Evolutionary conservation across 257 asterid genomes (phyloP).

Genomic region (Paulownia fortunei): DNA sequence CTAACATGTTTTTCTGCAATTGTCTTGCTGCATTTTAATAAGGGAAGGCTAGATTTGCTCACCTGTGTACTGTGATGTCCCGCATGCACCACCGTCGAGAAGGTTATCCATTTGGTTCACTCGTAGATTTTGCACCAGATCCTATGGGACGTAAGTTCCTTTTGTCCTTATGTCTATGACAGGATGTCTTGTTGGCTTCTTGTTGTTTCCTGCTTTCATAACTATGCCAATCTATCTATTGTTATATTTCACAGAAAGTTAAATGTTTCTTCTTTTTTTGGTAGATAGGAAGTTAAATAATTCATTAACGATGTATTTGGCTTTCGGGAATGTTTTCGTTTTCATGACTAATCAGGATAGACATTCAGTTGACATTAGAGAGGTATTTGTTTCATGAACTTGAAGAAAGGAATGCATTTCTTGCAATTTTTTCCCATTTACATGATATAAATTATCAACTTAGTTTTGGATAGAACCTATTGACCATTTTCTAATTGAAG

Average conservation of each 20-base stretch:
- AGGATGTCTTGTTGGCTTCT: background rate
- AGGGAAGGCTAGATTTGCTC: slow-evolving; percentile 97
- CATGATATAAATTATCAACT: background rate
- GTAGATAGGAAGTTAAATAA: background rate
- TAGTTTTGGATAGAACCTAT: background rate
- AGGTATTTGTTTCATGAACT: no score
- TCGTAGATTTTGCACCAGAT: slow-evolving; percentile 96
- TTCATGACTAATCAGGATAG: background rate
- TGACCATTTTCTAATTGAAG: background rate
- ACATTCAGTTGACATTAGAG: background rate
- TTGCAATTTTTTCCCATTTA: background rate
- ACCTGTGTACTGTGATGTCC: slow-evolving; percentile 93
- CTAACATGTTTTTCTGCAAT: slow-evolving; percentile 29
- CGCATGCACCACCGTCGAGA: slow-evolving; percentile 96
- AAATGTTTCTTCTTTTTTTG: background rate
- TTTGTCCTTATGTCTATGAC: slow-evolving; percentile 11
- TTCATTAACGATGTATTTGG: background rate
- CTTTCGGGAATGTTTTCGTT: background rate
- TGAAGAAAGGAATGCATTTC: no score
- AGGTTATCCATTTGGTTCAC: slow-evolving; percentile 98
- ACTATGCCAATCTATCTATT: slow-evolving; percentile 17
- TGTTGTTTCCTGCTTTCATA: background rate
- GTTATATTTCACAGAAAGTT: background rate
- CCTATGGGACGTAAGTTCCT: slow-evolving; percentile 70
- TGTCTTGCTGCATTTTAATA: slow-evolving; percentile 24